Percentiles rank a stretch among this genome's conserved stretches.
Conservation (phyloP, 306 rosid genomes). For the Fragaria nilgerrensis region DNA sequence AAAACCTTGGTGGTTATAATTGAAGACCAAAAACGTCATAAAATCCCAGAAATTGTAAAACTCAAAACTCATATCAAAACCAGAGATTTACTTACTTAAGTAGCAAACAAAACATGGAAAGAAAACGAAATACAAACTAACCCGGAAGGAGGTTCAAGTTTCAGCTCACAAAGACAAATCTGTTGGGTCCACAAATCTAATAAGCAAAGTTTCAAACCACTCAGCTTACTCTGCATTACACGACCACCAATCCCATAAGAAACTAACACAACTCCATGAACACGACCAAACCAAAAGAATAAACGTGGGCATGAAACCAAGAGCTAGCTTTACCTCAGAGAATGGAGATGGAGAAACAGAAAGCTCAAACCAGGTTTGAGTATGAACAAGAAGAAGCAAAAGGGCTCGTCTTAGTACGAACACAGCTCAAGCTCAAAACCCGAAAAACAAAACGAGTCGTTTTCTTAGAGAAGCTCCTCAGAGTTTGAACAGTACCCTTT, state of each 20-base stretch:
- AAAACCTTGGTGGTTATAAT: background rate
- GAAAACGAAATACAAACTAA: constrained; percentile 30
- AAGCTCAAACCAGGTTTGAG: constrained; percentile 17
- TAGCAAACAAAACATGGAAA: background rate
- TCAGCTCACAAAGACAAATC: constrained; percentile 15
- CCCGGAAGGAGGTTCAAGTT: constrained; percentile 30
- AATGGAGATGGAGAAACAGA: background rate
- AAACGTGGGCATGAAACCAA: constrained; percentile 9
- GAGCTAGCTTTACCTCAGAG: constrained; percentile 22
- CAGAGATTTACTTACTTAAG: background rate
- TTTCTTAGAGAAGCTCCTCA: background rate
- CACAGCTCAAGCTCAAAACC: background rate
- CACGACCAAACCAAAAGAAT: background rate
- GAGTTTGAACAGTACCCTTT: constrained; percentile 7
- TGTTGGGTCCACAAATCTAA: constrained; percentile 20
- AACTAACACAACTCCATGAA: background rate
- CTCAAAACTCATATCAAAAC: background rate
- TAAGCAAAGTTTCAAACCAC: constrained; percentile 9
- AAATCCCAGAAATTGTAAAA: constrained; percentile 14
- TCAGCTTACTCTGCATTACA: constrained; percentile 32
- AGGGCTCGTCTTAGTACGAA: constrained; percentile 15
- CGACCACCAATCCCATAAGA: constrained; percentile 10
- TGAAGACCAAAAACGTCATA: background rate
- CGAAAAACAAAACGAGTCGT: background rate
- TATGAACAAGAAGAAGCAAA: background rate